Base-by-base conservation (phyloP, 805 yeast genomes). In the Peterozyma xylosa region DNA sequence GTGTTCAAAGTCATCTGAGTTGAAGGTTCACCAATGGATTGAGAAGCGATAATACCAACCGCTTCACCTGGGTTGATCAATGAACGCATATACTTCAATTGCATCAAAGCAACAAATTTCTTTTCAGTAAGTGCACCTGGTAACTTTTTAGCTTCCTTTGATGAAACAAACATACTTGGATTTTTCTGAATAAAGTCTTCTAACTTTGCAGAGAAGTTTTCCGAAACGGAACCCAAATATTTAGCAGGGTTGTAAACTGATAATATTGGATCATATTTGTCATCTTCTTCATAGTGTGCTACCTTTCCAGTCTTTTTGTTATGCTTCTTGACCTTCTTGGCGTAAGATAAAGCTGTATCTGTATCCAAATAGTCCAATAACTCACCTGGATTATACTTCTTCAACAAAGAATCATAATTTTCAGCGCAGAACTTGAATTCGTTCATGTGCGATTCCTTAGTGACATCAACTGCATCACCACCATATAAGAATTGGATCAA, bases 21-120 rank as follows among this genome's bases (percentile, higher is more conserved):
- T 4, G 97, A 88, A 42, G 99, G 99, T 67, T 93, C 99, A 68
- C 99, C 99, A 63, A 93, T 82, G 43, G 97, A 89, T 68, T 93
- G 98, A 17, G 97, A 85, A 7, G 99, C 99, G 68, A 95, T 83
- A 58, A 93, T 90, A 68, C 99, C 99, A 44, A 93, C 98, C 42
- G 96, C 80, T 65, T 93, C 99, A 62, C 99, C 99, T 4, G 99
- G 98, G 56, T 88, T 78, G 43, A 93, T 82, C 52, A 90, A 71
- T 10, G 98, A 89, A 58, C 95, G 84, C 96, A 91, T 93, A 67
- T 93, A 93, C 68, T 95, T 95, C 71, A 93, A 75, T 70, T 91
- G 97, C 99, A 95, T 95, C 59, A 93, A 74, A 3, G 96, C 95
- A 64, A 86, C 80, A 78, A 95, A 95, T 62, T 85, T 86, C 80